Percentiles rank a stretch among this genome's conserved stretches.
These are phyloP conservation scores for Corynascus novoguineensis DNA, from an alignment of 495 filamentous ascomycete genomes.

Conservation along the genomic window DNA sequence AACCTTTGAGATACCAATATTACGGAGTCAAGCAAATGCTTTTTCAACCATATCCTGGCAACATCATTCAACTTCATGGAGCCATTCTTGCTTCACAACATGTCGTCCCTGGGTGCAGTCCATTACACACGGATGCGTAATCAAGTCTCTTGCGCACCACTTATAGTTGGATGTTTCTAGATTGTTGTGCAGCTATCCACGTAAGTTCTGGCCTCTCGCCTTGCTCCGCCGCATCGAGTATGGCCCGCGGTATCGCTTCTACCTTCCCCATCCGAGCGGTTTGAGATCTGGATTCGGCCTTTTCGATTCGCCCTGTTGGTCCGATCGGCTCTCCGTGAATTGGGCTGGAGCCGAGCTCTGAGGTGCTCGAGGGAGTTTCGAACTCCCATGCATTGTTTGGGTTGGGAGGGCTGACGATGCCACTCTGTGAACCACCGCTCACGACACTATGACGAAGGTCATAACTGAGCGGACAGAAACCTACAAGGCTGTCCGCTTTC, in stretches of 20 bases:
- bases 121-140: background rate
- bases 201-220: constrained; percentile 16
- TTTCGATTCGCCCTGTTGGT: background rate
- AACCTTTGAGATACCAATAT: background rate
- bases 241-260: constrained; percentile 7
- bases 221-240: constrained; percentile 16
- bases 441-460: background rate
- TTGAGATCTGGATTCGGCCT: background rate
- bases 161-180: constrained; percentile 16
- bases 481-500: constrained; percentile 10
- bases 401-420: constrained; percentile 6
- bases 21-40: background rate
- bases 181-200: constrained; percentile 26
- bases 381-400: background rate
- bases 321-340: background rate
- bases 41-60: constrained; percentile 2
- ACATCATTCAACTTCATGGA: background rate
- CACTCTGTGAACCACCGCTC: background rate
- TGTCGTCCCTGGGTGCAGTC: background rate
- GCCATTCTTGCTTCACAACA: background rate
- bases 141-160: background rate
- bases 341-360: constrained; percentile 20
- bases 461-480: background rate
- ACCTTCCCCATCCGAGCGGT: background rate
- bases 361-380: background rate